Conservation (phyloP, 805 yeast species). For the Wickerhamiella azymoides region DNA sequence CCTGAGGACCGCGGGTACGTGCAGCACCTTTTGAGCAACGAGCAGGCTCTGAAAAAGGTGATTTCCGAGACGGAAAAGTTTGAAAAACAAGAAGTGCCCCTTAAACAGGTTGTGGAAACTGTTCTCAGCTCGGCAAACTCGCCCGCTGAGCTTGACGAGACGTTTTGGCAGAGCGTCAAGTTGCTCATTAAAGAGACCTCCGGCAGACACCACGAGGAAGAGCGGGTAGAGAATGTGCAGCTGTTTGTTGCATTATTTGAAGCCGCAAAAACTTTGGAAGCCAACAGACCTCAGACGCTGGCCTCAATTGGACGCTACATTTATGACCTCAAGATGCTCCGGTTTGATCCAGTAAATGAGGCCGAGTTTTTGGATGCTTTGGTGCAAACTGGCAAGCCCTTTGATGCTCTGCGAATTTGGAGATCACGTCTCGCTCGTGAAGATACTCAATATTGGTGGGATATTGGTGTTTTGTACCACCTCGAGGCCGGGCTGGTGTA, state of each 20-base stretch:
- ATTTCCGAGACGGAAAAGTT: constrained; percentile 74
- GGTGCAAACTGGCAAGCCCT: constrained; percentile 11
- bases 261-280: constrained; percentile 13
- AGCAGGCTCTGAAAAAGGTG: constrained; percentile 32
- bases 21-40: constrained; percentile 8
- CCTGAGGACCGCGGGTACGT: constrained; percentile 10
- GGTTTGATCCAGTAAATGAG: constrained; percentile 21
- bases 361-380: constrained; percentile 19
- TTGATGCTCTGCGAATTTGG: constrained; percentile 17
- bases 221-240: constrained; percentile 6
- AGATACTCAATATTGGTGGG: constrained; percentile 15
- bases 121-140: constrained; percentile 9
- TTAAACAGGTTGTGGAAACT: constrained; percentile 5
- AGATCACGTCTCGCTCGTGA: constrained; percentile 8
- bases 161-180: constrained; percentile 12
- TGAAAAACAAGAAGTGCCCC: constrained; percentile 21
- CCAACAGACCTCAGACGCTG: constrained; percentile 7
- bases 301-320: constrained; percentile 13
- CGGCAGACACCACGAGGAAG: constrained; percentile 4
- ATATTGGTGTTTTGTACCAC: constrained; percentile 17
- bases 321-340: constrained; percentile 14
- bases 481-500: constrained; percentile 15
- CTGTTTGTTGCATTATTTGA: constrained; percentile 15
- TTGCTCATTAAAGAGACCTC: constrained; percentile 6
- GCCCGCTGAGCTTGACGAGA: constrained; percentile 9